phyloP scores from a whole-genome alignment of 106 monocot genomes.

The Phalaenopsis equestris region DNA sequence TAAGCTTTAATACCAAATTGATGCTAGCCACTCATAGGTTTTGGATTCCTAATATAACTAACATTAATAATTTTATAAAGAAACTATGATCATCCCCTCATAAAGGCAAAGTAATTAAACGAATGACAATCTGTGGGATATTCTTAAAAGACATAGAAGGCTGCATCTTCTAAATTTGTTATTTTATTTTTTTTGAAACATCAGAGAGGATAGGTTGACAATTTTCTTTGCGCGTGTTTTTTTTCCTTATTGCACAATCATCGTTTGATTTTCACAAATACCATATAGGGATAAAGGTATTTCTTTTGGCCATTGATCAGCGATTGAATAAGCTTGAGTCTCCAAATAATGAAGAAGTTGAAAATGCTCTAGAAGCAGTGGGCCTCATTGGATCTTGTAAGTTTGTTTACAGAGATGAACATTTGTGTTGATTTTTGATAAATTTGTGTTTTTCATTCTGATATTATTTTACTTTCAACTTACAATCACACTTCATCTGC shows the following conservation, averaged over 20 bases:
- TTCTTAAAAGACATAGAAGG: background rate
- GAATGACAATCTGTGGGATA: background rate
- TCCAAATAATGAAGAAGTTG: constrained; percentile 66
- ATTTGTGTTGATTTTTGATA: background rate
- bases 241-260: background rate
- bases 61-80: too few relatives aligned
- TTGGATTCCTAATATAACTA: too few relatives aligned
- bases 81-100: too few relatives aligned
- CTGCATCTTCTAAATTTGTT: background rate
- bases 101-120: background rate
- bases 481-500: background rate
- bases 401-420: constrained; percentile 7
- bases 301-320: constrained; percentile 50
- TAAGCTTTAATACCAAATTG: too few relatives aligned
- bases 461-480: background rate
- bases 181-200: background rate
- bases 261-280: background rate
- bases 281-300: constrained; percentile 39
- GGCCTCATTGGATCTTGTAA: constrained; percentile 86
- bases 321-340: constrained; percentile 40
- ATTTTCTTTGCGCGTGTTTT: background rate
- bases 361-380: constrained; percentile 75
- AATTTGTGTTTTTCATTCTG: background rate
- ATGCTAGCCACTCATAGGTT: too few relatives aligned
- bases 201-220: background rate